Percentiles rank a stretch among this genome's conserved stretches.
phyloP scores from a whole-genome alignment of 192 early-diverging fungal genomes.

The Entomortierella parvispora region DNA sequence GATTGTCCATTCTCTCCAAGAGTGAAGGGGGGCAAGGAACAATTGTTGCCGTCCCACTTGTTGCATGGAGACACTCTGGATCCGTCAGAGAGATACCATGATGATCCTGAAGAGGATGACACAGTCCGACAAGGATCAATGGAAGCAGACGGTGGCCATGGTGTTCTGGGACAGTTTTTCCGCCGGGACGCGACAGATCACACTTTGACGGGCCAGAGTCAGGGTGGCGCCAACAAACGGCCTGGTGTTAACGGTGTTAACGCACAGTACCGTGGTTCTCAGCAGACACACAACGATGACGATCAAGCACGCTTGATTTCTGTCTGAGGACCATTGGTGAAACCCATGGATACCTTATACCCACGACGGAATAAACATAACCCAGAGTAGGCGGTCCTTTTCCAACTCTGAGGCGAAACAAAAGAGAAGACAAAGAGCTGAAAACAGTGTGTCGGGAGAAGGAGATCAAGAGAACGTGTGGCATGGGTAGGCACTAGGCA shows the following conservation, averaged over 20 bases:
- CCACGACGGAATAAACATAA: too few relatives aligned
- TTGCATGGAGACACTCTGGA: too few relatives aligned
- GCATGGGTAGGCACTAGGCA: too few relatives aligned
- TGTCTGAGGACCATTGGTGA: neutral
- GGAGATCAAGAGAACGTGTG: too few relatives aligned
- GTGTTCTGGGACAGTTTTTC: slow-evolving; percentile 7
- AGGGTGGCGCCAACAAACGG: too few relatives aligned
- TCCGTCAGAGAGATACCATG: slow-evolving; percentile 1
- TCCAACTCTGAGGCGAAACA: too few relatives aligned
- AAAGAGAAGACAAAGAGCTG: too few relatives aligned
- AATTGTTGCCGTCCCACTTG: slow-evolving; percentile 11
- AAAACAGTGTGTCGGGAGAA: too few relatives aligned
- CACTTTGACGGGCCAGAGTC: neutral
- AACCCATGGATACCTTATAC: too few relatives aligned
- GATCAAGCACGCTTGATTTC: too few relatives aligned
- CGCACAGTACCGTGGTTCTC: neutral
- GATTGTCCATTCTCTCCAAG: slow-evolving; percentile 43
- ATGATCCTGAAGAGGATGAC: neutral
- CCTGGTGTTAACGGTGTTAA: too few relatives aligned
- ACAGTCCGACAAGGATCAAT: neutral
- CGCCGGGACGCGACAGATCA: neutral
- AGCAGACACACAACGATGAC: neutral
- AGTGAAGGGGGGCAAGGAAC: slow-evolving; percentile 8
- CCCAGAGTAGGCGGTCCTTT: too few relatives aligned
- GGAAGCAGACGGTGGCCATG: neutral